A percentile compares a stretch with the other conserved stretches of the same genome.
These are phyloP conservation scores for Mucor circinelloides DNA, from an alignment of 371 early-diverging fungal genomes.

Conservation along the genomic window DNA sequence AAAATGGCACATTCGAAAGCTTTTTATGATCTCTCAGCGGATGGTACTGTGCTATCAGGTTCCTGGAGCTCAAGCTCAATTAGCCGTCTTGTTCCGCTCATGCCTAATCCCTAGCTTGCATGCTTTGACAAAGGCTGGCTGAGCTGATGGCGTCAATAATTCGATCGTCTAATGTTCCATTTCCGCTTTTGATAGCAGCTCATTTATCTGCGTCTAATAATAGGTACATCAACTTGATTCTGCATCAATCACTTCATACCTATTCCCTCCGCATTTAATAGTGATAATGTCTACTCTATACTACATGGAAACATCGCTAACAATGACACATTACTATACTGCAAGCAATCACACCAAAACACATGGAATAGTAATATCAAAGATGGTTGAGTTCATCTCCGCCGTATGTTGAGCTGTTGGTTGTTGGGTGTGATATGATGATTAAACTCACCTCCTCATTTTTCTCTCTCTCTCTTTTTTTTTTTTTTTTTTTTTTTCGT, in stretches of 20 bases:
- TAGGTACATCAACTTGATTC: not conserved
- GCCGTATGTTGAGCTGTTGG: not conserved
- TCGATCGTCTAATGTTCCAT: not conserved
- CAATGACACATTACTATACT: not conserved
- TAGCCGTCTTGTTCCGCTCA: too few relatives aligned
- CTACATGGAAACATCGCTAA: not conserved
- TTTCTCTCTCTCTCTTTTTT: not conserved
- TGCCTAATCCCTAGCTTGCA: not conserved
- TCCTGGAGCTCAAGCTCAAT: too few relatives aligned
- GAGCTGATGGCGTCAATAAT: not conserved
- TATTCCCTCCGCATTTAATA: too few relatives aligned
- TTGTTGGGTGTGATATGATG: not conserved
- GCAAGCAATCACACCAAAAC: not conserved
- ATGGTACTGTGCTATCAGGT: too few relatives aligned
- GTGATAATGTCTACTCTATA: too few relatives aligned
- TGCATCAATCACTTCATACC: not conserved
- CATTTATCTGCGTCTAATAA: not conserved
- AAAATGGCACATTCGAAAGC: too few relatives aligned
- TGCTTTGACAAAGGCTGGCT: not conserved
- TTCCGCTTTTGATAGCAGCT: not conserved
- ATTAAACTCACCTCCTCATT: not conserved
- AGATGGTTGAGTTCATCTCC: not conserved
- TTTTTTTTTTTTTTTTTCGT: not conserved
- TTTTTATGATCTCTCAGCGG: not conserved
- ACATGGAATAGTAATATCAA: not conserved